Conservation (phyloP, 495 filamentous ascomycete species). For the Annulohypoxylon stygium region DNA sequence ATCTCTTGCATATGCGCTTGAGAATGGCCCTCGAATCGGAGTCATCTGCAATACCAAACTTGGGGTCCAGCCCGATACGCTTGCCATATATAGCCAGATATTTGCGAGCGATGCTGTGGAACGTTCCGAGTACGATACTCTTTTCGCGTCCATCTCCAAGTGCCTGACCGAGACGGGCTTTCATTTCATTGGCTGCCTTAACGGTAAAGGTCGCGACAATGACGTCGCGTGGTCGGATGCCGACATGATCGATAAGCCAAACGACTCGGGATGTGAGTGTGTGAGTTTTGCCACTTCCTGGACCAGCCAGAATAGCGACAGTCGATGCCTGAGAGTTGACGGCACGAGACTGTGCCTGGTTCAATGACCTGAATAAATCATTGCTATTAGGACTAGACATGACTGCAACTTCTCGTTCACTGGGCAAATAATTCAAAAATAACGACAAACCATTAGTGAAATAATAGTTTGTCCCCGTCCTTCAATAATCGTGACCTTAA, state of each 20-base stretch:
- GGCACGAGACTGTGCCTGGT: slow-evolving; percentile 84
- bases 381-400: slow-evolving; percentile 53
- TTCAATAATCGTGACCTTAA: not conserved
- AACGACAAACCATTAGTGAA: not conserved
- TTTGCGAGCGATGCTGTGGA: slow-evolving; percentile 91
- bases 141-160: slow-evolving; percentile 82
- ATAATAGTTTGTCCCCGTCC: not conserved
- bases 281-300: slow-evolving; percentile 91
- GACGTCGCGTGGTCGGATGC: slow-evolving; percentile 88
- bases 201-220: slow-evolving; percentile 98
- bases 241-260: slow-evolving; percentile 85
- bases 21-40: slow-evolving; percentile 82
- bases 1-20: slow-evolving; percentile 83
- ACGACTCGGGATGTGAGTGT: slow-evolving; percentile 95
- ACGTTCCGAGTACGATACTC: slow-evolving; percentile 90
- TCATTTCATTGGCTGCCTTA: slow-evolving; percentile 97
- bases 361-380: slow-evolving; percentile 79
- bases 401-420: slow-evolving; percentile 23
- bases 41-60: slow-evolving; percentile 94
- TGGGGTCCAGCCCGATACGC: slow-evolving; percentile 81
- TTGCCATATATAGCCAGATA: slow-evolving; percentile 90
- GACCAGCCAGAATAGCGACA: slow-evolving; percentile 90
- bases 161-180: slow-evolving; percentile 81
- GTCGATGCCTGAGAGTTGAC: slow-evolving; percentile 83
- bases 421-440: not conserved